These are phyloP conservation scores for Escovopsis weberi DNA, from an alignment of 2,329 filamentous ascomycete species.

Conservation along the genomic window DNA sequence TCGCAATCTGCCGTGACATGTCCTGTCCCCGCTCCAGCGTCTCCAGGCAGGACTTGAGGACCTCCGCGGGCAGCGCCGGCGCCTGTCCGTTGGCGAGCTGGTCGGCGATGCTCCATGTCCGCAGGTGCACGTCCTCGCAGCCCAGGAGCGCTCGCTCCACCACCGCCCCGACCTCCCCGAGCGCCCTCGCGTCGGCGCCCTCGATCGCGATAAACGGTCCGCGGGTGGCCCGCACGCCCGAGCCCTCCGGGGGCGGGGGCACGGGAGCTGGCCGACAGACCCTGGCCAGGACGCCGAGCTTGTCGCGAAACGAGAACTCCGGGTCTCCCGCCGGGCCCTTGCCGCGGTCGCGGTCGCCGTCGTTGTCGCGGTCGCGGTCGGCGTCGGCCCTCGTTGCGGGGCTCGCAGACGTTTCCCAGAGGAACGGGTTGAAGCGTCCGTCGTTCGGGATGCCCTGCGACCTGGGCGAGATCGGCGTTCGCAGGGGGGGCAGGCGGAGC, in stretches of 20 bases:
- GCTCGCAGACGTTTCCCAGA: no score
- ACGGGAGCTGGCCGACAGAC: constrained; percentile 54
- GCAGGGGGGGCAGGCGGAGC: constrained; percentile 37
- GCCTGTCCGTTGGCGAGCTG: neutral
- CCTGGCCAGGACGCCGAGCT: constrained; percentile 60
- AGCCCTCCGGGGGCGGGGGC: constrained; percentile 18
- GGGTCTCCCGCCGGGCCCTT: constrained; percentile 42
- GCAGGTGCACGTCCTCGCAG: constrained; percentile 26
- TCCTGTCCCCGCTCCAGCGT: constrained; percentile 55
- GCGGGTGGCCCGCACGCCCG: constrained; percentile 30
- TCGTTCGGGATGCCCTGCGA: constrained; percentile 9
- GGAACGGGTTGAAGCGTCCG: no score
- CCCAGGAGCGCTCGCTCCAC: constrained; percentile 48
- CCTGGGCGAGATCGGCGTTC: constrained; percentile 26
- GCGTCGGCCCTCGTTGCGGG: constrained; percentile 11
- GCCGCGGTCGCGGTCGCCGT: neutral
- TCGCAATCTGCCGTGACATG: constrained; percentile 55
- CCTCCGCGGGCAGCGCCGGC: constrained; percentile 17
- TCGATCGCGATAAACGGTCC: constrained; percentile 76
- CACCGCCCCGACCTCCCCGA: constrained; percentile 43
- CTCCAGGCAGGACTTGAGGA: constrained; percentile 47
- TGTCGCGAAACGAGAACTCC: constrained; percentile 58
- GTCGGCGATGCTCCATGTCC: constrained; percentile 27
- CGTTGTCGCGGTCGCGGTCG: neutral
- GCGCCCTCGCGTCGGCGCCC: constrained; percentile 43